Percentiles rank a stretch among this genome's conserved stretches.
Conservation (phyloP, 768 basidiomycete genomes). For the Naganishia vishniacii region DNA sequence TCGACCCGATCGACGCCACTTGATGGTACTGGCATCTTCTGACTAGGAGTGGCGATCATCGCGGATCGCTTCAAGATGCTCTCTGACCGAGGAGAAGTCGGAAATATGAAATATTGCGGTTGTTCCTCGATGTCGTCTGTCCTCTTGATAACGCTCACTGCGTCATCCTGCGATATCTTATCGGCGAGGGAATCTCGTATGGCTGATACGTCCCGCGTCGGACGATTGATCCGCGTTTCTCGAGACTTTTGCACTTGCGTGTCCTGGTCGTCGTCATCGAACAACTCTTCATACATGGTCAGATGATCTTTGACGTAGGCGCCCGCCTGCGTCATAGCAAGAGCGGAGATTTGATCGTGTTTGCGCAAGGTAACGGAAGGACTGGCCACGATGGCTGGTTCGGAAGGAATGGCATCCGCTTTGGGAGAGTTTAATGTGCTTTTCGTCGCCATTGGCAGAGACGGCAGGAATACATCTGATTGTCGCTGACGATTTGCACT, state of each 20-base stretch:
- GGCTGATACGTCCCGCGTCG: not conserved
- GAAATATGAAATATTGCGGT: not conserved
- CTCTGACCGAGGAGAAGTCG: not conserved
- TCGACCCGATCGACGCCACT: too few relatives aligned
- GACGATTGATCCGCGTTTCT: not conserved
- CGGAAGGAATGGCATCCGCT: not conserved
- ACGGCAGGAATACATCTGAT: not conserved
- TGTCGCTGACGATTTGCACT: constrained; percentile 14
- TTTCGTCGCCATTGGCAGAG: constrained; percentile 4
- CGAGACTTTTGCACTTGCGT: constrained; percentile 15
- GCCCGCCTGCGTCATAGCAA: constrained; percentile 1
- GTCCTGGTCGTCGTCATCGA: constrained; percentile 13
- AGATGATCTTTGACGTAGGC: not conserved
- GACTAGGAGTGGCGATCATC: not conserved
- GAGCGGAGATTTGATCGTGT: not conserved
- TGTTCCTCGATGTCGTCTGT: not conserved
- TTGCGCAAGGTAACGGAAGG: not conserved
- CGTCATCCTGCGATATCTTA: too few relatives aligned
- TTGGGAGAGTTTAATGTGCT: constrained; percentile 6
- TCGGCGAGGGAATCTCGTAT: not conserved
- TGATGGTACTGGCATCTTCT: too few relatives aligned
- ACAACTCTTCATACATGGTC: not conserved
- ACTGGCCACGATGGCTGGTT: not conserved
- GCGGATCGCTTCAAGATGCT: not conserved
- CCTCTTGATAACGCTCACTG: not conserved